Base-by-base conservation (phyloP, 352 stramenopile species). In the Globisporangium camurandrum region DNA sequence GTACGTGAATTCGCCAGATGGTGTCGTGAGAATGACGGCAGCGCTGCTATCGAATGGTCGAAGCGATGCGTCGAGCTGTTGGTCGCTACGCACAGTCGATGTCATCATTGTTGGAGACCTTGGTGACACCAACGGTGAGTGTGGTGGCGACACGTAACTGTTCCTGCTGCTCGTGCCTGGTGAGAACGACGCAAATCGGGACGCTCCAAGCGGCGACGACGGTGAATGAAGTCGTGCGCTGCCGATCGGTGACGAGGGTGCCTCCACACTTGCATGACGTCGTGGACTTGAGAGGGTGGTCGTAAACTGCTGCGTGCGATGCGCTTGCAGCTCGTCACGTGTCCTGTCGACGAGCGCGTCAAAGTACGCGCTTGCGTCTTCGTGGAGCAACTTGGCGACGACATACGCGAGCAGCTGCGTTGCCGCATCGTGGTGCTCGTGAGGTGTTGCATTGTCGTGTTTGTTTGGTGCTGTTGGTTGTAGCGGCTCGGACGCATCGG, bases 151-250 rank as follows among this genome's bases (percentile, higher is more conserved):
- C 54, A 17, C 47, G 14, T 20, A 41, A 33, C 17, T 46, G 1
- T 16, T 44, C 23, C 62, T 61, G 11, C 54, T 56, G 2, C 46
- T 57, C 1, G 38, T 38, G 16, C 62, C 51, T 10, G 71, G 66
- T n/a, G n/a, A n/a, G 45, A 81, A 81, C 0, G 67, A 81, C 19
- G 69, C 67, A n/a, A 81, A 79, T 12, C 59, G 54, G n/a, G n/a
- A n/a, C 3, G 62, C 64, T 1, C 54, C 26, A 3, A 54, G 44
- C 24, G 54, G 49, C 16, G 59, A 57, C n/a, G n/a, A n/a, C n/a
- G n/a, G n/a, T n/a, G n/a, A n/a, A n/a, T n/a, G n/a, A n/a, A n/a
- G n/a, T n/a, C n/a, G n/a, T n/a, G n/a, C n/a, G n/a, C n/a, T n/a
- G n/a, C n/a, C n/a, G n/a, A n/a, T n/a, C 2, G 57, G 47, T 1